A percentile compares a stretch with the other conserved stretches of the same genome.
phyloP scores from a whole-genome alignment of 75 land plant species.

The Sequoiadendron giganteum region DNA sequence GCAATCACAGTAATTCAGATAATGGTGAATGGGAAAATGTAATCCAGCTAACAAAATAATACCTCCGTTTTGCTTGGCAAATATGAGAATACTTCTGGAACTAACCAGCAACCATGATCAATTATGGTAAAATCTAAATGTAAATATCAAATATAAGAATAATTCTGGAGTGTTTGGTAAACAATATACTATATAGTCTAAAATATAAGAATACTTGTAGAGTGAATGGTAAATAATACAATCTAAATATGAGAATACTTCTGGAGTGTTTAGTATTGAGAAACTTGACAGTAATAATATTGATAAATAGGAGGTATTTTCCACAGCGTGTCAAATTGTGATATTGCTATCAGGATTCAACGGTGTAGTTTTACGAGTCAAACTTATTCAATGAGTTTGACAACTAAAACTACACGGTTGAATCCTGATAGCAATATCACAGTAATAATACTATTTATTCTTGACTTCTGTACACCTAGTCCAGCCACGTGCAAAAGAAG shows the following conservation, averaged over 20 bases:
- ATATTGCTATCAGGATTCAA: too few relatives aligned
- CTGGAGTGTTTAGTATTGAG: background rate
- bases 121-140: background rate
- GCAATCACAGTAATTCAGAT: background rate
- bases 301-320: too few relatives aligned
- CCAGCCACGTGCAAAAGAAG: background rate
- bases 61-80: background rate
- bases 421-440: too few relatives aligned
- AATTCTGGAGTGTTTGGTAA: background rate
- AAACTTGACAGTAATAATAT: background rate
- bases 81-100: background rate
- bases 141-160: background rate
- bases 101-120: background rate
- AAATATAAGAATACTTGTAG: too few relatives aligned
- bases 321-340: too few relatives aligned
- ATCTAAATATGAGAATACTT: background rate
- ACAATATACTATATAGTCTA: too few relatives aligned
- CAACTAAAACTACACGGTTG: too few relatives aligned
- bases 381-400: too few relatives aligned
- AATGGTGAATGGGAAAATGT: too few relatives aligned
- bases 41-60: too few relatives aligned
- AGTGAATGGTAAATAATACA: background rate
- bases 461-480: background rate
- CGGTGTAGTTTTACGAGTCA: too few relatives aligned
- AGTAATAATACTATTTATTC: too few relatives aligned